phyloP scores from a whole-genome alignment of 2,329 filamentous ascomycete genomes.

The Colletotrichum musae region DNA sequence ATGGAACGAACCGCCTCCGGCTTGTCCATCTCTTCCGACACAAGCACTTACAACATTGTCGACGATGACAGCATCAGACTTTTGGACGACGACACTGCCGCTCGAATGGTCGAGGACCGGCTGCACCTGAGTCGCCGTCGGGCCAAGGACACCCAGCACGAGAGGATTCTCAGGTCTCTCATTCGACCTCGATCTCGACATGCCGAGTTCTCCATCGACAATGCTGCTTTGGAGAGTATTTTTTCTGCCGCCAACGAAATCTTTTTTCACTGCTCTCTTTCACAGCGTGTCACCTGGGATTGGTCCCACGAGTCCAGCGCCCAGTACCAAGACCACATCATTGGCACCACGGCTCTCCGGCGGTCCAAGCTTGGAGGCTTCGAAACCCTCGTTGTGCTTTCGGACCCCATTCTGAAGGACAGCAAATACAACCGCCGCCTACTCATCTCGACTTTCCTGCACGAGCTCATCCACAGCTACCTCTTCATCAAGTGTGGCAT shows the following conservation, averaged over 20 bases:
- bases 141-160: slow-evolving; percentile 65
- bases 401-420: slow-evolving; percentile 70
- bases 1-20: slow-evolving; percentile 67
- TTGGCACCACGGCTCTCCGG: slow-evolving; percentile 74
- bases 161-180: slow-evolving; percentile 70
- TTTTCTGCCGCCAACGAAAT: slow-evolving; percentile 74
- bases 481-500: slow-evolving; percentile 75
- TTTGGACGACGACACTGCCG: slow-evolving; percentile 63
- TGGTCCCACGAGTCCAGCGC: slow-evolving; percentile 68
- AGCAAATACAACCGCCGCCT: slow-evolving; percentile 71
- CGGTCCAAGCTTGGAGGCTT: slow-evolving; percentile 64
- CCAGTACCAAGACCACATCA: slow-evolving; percentile 68
- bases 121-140: slow-evolving; percentile 61
- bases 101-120: slow-evolving; percentile 63
- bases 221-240: slow-evolving; percentile 70
- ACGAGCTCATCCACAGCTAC: slow-evolving; percentile 78
- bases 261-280: slow-evolving; percentile 71
- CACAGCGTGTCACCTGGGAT: slow-evolving; percentile 72
- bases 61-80: slow-evolving; percentile 50
- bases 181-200: slow-evolving; percentile 65
- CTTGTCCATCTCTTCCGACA: slow-evolving; percentile 61
- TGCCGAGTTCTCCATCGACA: slow-evolving; percentile 68
- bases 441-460: slow-evolving; percentile 75
- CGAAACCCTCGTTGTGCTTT: slow-evolving; percentile 75
- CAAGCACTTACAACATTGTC: slow-evolving; percentile 46